Evolutionary conservation across 352 stramenopile species (phyloP), one percentile per base, ranked within the genome.

Genomic region (Phytophthora sp.): DNA sequence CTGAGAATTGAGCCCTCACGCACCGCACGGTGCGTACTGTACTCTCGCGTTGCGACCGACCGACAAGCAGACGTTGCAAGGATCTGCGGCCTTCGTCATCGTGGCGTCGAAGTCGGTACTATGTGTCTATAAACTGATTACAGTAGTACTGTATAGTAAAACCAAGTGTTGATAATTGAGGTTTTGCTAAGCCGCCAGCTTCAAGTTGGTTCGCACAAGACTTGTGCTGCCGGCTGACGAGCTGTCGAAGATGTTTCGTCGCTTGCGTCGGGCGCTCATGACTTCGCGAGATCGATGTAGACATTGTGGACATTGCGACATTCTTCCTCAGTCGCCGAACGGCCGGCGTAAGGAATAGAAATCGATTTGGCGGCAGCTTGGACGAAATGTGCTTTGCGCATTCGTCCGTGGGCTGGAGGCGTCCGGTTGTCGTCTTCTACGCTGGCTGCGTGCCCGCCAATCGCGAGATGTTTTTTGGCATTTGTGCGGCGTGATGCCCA

Each of bases 381-480:
- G 36, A 38, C 29, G 38, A 33, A 39, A 55, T 2, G 8, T 36
- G 53, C 53, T 52, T 47, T 16, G 7, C 39, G 35, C 41, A 36
- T 15, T 20, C 35, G 27, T 23, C 39, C 38, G 30, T 53, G 21
- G 50, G 20, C 39, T 39, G 54, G 29, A 29, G 49, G 33, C 45
- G 53, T 63, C 26, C 51, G 16, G 35, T 54, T 39, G 27, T 35
- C 38, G 45, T n/a, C 54, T 45, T 65, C 56, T 69, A 69, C 59
- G 54, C 54, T 63, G 35, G 53, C 35, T 45, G 50, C 44, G 57
- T 59, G 57, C 38, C 21, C 30, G 23, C 65, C 57, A 73, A 73
- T 69, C 65, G 33, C 46, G 26, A 31, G 52, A 50, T 45, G 36
- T 20, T 5, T 41, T 63, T 68, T 36, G 13, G 36, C 44, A 57